Percentiles rank a stretch among this genome's conserved stretches.
Evolutionary conservation across 768 basidiomycete species (phyloP).

Genomic region (Rickenella mellea): DNA sequence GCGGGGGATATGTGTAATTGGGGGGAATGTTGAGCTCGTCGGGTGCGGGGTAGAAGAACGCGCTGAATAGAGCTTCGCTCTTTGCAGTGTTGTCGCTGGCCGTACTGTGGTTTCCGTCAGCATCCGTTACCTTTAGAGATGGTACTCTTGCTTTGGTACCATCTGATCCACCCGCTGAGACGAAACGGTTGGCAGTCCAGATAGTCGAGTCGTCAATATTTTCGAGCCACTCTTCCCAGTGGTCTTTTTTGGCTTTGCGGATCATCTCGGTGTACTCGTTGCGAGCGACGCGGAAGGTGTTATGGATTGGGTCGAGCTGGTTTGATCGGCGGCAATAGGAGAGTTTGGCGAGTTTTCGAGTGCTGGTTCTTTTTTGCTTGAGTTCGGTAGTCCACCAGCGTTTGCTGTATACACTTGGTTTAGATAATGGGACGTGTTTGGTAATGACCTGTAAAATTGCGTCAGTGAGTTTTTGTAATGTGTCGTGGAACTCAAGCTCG

Average conservation of each 20-base stretch:
- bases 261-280: slow-evolving; percentile 11
- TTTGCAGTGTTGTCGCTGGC: neutral
- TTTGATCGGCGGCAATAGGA: neutral
- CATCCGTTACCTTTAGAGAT: slow-evolving; percentile 2
- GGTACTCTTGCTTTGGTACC: slow-evolving; percentile 14
- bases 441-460: neutral
- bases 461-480: neutral
- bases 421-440: neutral
- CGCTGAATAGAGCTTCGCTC: neutral
- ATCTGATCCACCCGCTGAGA: too few species aligned
- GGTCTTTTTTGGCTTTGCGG: slow-evolving; percentile 9
- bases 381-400: neutral
- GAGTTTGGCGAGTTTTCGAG: neutral
- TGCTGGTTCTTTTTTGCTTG: neutral
- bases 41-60: neutral
- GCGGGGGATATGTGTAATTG: neutral
- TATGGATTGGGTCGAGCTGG: neutral
- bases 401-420: neutral
- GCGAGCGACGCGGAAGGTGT: neutral
- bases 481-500: neutral
- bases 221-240: slow-evolving; percentile 18
- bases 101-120: neutral
- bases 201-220: slow-evolving; percentile 5
- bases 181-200: slow-evolving; percentile 11
- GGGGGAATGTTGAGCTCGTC: neutral